Base-by-base conservation (phyloP, 2,329 filamentous ascomycete genomes). In the Phyllachora maydis region DNA sequence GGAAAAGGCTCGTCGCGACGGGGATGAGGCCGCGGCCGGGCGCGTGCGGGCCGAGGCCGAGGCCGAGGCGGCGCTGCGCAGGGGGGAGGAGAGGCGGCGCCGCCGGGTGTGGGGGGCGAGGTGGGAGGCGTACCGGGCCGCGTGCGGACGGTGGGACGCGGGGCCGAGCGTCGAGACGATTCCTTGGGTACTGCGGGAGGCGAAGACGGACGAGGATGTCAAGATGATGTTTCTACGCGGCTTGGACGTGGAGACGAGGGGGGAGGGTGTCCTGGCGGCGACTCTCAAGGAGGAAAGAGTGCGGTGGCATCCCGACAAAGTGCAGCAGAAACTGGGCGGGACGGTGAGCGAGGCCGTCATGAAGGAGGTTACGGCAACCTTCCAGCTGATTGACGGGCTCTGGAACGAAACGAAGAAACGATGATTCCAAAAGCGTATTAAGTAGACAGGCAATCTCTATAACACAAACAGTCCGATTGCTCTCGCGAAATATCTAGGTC, bases 301-400 rank as follows among this genome's bases (percentile, higher is more conserved):
- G 11, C 62, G 82, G 10, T 98, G 88, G 88, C 88, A 98, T 52
- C 88, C 88, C 4, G 88, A 98, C 50, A 98, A 95, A 56, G 76
- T 95, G 26, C 81, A 93, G 53, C 88, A 93, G 50, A 66, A 70
- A 25, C 71, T 91, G 29, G 78, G 81, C 3, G 67, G 64, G 0
- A 52, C 65, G 28, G 66, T 91, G 23, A 73, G 83, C 22, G 59
- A 67, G 13, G 59, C 59, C 4, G 66, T 77, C 3, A 71, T 91
- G 59, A 68, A 66, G 40, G 61, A 69, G 25, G 77, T 93, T 19
- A 98, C 85, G 8, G 75, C 77, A 5, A 72, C 92, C 7, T 98
- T 95, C 39, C 85, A 95, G 49, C 70, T 82, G 15, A 62, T 95
- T 22, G 88, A 98, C 51, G 57, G 54, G 24, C 48, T 93, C 37